Base-by-base conservation (phyloP, 257 asterid species). In the Pogostemon cablin region DNA sequence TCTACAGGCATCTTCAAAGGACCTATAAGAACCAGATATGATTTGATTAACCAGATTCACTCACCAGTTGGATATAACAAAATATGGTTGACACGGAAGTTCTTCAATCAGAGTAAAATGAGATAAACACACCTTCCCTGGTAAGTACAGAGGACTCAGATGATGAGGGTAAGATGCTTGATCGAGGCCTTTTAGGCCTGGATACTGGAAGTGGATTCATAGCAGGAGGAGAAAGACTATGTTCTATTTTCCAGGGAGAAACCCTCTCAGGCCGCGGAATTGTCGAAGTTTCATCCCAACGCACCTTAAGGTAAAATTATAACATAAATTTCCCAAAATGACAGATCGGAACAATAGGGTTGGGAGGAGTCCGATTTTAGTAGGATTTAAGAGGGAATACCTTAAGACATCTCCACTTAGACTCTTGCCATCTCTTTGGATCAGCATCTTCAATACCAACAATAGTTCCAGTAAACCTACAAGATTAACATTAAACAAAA, bases 401-500 rank as follows among this genome's bases (percentile, higher is more conserved):
- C 96, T 92, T 91, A 32, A 95, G 95, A 70, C 92, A 85, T 83
- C 99, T 88, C 99, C 99, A 95, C 75, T 89, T 95, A 3, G 99
- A 91, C 39, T 91, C 91, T 3, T 82, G 83, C 99, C 99, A 93
- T 75, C 88, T 79, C 42, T 77, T 78, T 3, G 90, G 79, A 83
- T 93, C 98, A 20, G 87, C 81, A 72, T 89, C 98, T 85, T 91
- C 99, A 47, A 67, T 78, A 44, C 97, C 99, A 71, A 93, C 95
- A 54, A 93, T 85, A 58, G 98, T 93, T 77, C 99, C 99, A 76
- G 96, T 83, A 64, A 91, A 91, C 86, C 99, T 93, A 66, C 66
- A 54, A 53, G 9, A 48, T 47, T 4, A 72, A 62, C 62, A 68
- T 53, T 32, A 62, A 42, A 37, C 9, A 40, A 43, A 70, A 25